phyloP scores from a whole-genome alignment of 176 grass and related monocot genomes.

The Ampelocalamus luodianensis region DNA sequence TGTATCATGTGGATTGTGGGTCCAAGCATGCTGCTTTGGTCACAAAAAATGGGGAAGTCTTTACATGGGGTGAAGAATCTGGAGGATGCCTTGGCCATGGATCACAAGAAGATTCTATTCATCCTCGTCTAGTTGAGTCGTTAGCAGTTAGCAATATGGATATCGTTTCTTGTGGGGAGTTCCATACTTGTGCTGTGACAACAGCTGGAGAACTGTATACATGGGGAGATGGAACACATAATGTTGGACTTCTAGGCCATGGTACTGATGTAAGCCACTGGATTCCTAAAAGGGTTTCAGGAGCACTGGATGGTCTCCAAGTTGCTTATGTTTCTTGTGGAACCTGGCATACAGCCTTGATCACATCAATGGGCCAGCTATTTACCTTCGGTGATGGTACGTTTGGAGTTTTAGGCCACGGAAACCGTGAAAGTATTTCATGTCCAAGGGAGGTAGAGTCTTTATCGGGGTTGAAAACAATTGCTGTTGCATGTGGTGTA shows the following conservation, averaged over 20 bases:
- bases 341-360: slow-evolving; percentile 94
- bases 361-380: slow-evolving; percentile 75
- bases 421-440: slow-evolving; percentile 63
- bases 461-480: slow-evolving; percentile 74
- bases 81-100: slow-evolving; percentile 92
- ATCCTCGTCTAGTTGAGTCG: slow-evolving; percentile 67
- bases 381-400: slow-evolving; percentile 98
- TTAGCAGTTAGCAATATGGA: slow-evolving; percentile 63
- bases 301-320: slow-evolving; percentile 71
- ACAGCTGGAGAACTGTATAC: slow-evolving; percentile 86
- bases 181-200: slow-evolving; percentile 90
- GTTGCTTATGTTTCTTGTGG: slow-evolving; percentile 90
- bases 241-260: slow-evolving; percentile 92
- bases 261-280: slow-evolving; percentile 83
- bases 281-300: slow-evolving; percentile 97
- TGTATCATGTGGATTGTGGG: slow-evolving; percentile 78
- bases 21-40: slow-evolving; percentile 85
- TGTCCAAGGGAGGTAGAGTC: slow-evolving; percentile 88
- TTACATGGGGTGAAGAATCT: slow-evolving; percentile 97
- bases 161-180: slow-evolving; percentile 87
- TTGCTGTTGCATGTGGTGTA: slow-evolving; percentile 85
- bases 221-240: slow-evolving; percentile 88
- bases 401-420: slow-evolving; percentile 96
- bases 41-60: slow-evolving; percentile 89
- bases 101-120: slow-evolving; percentile 59